Conservation (phyloP, 306 rosid genomes). For the Ziziphus jujuba region DNA sequence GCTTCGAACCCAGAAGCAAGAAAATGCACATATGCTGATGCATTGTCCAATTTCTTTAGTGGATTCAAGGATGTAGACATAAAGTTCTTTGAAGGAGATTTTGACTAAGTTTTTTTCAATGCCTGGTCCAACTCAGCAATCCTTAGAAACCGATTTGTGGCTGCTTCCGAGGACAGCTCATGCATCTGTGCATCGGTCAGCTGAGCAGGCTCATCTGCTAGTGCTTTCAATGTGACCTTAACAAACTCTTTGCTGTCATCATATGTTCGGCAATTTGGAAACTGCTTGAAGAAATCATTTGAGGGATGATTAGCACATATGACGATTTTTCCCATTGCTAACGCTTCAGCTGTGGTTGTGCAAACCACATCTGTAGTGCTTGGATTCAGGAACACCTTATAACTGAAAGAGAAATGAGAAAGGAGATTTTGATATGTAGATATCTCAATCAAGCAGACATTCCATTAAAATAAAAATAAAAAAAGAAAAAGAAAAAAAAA, state of each 20-base stretch:
- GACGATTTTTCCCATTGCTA: conserved; percentile 91
- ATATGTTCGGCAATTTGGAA: conserved; percentile 75
- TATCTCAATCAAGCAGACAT: conserved; percentile 14
- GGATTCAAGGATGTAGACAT: conserved; percentile 51
- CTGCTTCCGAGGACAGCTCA: conserved; percentile 86
- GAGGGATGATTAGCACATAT: conserved; percentile 87
- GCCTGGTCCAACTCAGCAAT: conserved; percentile 54
- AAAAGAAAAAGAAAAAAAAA: no score
- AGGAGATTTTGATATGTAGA: conserved; percentile 9
- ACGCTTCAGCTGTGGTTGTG: conserved; percentile 97
- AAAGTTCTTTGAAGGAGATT: conserved; percentile 39
- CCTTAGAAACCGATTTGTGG: conserved; percentile 75
- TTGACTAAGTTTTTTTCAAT: conserved; percentile 22
- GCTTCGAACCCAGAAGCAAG: conserved; percentile 71
- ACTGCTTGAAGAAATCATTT: conserved; percentile 95
- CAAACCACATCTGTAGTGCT: conserved; percentile 97
- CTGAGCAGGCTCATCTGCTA: conserved; percentile 61
- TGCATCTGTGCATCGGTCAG: conserved; percentile 61
- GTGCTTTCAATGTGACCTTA: conserved; percentile 52
- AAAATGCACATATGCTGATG: conserved; percentile 71
- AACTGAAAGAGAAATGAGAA: conserved; percentile 48
- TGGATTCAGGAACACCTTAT: conserved; percentile 88
- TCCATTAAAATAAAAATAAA: neutral
- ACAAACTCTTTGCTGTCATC: conserved; percentile 54
- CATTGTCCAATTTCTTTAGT: conserved; percentile 47